phyloP scores from a whole-genome alignment of 129 eudicot genomes.

The Pittosporum tobira region DNA sequence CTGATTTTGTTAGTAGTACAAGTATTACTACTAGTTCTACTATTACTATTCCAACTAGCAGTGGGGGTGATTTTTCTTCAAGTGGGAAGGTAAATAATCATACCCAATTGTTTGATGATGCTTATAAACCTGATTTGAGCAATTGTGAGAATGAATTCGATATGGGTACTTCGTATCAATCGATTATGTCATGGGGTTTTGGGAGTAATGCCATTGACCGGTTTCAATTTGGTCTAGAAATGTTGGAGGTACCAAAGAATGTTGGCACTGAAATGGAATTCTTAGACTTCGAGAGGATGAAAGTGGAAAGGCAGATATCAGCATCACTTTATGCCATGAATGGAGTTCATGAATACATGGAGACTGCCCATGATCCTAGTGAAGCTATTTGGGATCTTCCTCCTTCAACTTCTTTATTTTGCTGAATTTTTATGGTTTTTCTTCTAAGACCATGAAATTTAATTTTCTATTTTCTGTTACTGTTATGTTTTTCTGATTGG shows the following conservation, averaged over 20 bases:
- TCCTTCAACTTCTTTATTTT: slow-evolving; percentile 60
- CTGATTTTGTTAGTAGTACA: slow-evolving; percentile 7
- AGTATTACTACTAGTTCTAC: slow-evolving; percentile 12
- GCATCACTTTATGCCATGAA: slow-evolving; percentile 66
- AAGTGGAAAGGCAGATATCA: slow-evolving; percentile 80
- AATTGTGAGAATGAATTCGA: slow-evolving; percentile 13
- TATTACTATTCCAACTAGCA: slow-evolving; percentile 15
- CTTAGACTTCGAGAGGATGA: slow-evolving; percentile 59
- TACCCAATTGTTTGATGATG: slow-evolving; percentile 48
- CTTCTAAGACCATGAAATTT: not conserved
- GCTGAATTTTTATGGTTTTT: slow-evolving; percentile 9
- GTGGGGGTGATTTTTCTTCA: slow-evolving; percentile 19
- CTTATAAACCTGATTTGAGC: slow-evolving; percentile 59
- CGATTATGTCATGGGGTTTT: slow-evolving; percentile 32
- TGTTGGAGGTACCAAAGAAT: slow-evolving; percentile 40
- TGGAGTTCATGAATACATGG: slow-evolving; percentile 68
- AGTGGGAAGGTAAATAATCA: slow-evolving; percentile 15
- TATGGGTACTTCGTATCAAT: slow-evolving; percentile 17
- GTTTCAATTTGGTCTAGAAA: slow-evolving; percentile 28
- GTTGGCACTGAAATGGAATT: slow-evolving; percentile 29
- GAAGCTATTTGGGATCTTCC: slow-evolving; percentile 96
- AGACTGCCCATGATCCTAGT: slow-evolving; percentile 62
- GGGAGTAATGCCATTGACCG: slow-evolving; percentile 18
- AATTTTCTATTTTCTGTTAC: not conserved
- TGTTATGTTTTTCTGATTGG: not conserved